Percentiles rank a stretch among this genome's conserved stretches.
These are phyloP conservation scores for Monosporascus sp. DNA, from an alignment of 2,329 filamentous ascomycete genomes.

Conservation along the genomic window DNA sequence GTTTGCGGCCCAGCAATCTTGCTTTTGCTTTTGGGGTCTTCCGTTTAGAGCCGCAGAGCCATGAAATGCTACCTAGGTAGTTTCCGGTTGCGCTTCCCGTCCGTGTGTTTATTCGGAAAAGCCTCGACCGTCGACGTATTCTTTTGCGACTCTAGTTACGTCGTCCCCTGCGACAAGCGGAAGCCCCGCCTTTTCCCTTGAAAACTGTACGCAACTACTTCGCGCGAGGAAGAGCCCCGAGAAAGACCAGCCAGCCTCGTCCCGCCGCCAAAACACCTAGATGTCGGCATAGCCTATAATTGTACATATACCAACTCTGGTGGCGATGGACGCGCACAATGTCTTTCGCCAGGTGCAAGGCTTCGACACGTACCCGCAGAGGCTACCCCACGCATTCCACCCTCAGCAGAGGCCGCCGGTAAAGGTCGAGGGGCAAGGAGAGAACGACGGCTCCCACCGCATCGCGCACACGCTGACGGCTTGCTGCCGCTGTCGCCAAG, in stretches of 20 bases:
- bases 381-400: constrained; percentile 28
- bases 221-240: background rate
- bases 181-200: background rate
- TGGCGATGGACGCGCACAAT: constrained; percentile 52
- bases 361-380: constrained; percentile 40
- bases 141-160: too few relatives aligned
- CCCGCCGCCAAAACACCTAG: background rate
- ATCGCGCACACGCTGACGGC: constrained; percentile 77
- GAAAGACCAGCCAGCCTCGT: background rate
- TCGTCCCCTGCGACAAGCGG: background rate
- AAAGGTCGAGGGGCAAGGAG: constrained; percentile 38
- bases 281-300: background rate
- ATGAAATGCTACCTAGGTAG: too few relatives aligned
- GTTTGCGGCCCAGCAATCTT: too few relatives aligned
- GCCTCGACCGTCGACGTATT: too few relatives aligned
- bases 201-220: background rate
- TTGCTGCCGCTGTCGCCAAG: constrained; percentile 74
- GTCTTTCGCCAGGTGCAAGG: constrained; percentile 52
- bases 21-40: too few relatives aligned
- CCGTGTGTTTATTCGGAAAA: too few relatives aligned
- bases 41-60: too few relatives aligned
- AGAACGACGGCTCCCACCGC: constrained; percentile 50
- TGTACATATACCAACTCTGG: constrained; percentile 6
- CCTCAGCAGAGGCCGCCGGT: constrained; percentile 22
- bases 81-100: too few relatives aligned